Evolutionary conservation across 2,329 filamentous ascomycete genomes (phyloP).

Genomic region (Pseudopyrenochaeta lycopersici): DNA sequence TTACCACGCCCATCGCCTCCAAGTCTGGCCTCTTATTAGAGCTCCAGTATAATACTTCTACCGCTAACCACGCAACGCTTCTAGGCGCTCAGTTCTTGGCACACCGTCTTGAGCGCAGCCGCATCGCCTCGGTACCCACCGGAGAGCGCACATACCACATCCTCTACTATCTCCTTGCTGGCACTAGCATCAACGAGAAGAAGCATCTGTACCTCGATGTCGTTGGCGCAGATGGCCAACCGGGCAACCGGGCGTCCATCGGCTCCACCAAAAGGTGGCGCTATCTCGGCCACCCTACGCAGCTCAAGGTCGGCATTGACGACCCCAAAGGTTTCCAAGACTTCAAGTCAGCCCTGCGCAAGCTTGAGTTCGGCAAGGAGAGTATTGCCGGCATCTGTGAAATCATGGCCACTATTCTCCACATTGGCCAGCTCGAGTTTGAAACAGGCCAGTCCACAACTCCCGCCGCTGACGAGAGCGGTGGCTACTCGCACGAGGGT

Average conservation of each 20-base stretch:
- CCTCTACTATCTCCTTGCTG: conserved; percentile 92
- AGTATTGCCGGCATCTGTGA: conserved; percentile 98
- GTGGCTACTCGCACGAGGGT: conserved; percentile 95
- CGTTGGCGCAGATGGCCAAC: conserved; percentile 57
- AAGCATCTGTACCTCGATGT: conserved; percentile 76
- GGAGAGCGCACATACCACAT: conserved; percentile 97
- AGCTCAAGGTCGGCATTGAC: conserved; percentile 96
- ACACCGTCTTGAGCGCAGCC: conserved; percentile 89
- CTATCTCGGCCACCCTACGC: conserved; percentile 94
- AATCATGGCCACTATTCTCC: conserved; percentile 90
- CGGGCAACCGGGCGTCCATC: conserved; percentile 63
- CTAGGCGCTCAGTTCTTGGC: conserved; percentile 95
- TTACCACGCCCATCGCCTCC: conserved; percentile 93
- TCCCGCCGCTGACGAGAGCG: conserved; percentile 85
- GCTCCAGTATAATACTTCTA: conserved; percentile 92
- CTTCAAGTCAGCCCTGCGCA: conserved; percentile 94
- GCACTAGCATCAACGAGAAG: conserved; percentile 91
- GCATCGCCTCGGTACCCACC: conserved; percentile 90
- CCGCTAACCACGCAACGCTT: conserved; percentile 82
- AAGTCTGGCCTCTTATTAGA: conserved; percentile 96
- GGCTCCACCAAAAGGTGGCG: conserved; percentile 85
- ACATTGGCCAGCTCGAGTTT: conserved; percentile 97
- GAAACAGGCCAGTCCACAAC: conserved; percentile 81
- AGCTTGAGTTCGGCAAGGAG: conserved; percentile 89
- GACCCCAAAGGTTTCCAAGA: conserved; percentile 95